Conservation (phyloP, 345 rosid species). For the Populus simonii region DNA sequence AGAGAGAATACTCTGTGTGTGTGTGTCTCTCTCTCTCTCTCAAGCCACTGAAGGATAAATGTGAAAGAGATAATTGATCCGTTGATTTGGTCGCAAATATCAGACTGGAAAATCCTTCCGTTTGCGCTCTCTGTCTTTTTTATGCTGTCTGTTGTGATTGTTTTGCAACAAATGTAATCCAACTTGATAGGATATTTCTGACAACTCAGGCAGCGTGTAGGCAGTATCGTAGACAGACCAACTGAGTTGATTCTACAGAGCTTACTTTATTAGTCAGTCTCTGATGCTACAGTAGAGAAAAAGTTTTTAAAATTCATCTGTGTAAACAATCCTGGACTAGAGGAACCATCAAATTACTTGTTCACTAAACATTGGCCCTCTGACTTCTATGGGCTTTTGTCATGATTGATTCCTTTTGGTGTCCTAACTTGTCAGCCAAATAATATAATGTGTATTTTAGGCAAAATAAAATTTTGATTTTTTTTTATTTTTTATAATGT, state of each 20-base stretch:
- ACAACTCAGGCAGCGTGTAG: not conserved
- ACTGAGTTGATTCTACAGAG: not conserved
- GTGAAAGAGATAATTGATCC: not conserved
- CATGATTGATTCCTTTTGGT: conserved; percentile 9
- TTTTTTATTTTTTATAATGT: not conserved
- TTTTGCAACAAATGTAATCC: not conserved
- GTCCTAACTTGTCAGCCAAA: not conserved
- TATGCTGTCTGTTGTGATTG: not conserved
- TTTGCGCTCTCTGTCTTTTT: not conserved
- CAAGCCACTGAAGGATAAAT: not conserved
- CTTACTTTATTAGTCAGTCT: not conserved
- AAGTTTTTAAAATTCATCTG: conserved; percentile 1
- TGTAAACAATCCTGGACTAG: not conserved
- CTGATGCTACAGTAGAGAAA: not conserved
- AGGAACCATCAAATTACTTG: conserved; percentile 14
- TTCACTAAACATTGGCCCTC: conserved; percentile 2
- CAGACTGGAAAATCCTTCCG: not conserved
- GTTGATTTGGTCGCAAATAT: conserved; percentile 4
- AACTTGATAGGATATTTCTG: conserved; percentile 2
- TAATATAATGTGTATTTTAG: not conserved
- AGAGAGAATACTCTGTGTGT: not conserved
- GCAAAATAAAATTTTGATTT: not conserved
- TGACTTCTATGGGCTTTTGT: conserved; percentile 16
- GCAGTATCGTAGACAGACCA: not conserved
- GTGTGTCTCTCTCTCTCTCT: not conserved